A percentile compares a stretch with the other conserved stretches of the same genome.
These are phyloP conservation scores for Pistacia atlantica DNA, from an alignment of 345 rosid species.

Conservation along the genomic window DNA sequence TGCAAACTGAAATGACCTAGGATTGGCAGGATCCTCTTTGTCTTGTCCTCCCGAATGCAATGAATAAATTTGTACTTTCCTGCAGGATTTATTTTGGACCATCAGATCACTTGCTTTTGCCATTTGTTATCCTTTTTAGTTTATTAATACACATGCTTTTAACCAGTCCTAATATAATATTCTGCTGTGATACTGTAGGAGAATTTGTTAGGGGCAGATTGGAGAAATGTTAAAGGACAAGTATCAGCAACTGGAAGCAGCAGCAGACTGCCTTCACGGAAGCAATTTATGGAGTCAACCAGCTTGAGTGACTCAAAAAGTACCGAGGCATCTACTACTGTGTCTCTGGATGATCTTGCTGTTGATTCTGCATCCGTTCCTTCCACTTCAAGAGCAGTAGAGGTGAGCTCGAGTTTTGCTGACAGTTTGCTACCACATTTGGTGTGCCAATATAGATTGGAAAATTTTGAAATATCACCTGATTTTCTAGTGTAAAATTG, in stretches of 20 bases:
- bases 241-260: constrained; percentile 66
- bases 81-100: background rate
- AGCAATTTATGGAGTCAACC: constrained; percentile 63
- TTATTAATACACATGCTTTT: background rate
- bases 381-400: constrained; percentile 78
- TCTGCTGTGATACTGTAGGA: constrained; percentile 49
- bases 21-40: background rate
- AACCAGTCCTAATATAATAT: constrained; percentile 12
- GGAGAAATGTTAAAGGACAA: constrained; percentile 78
- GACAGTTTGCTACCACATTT: background rate
- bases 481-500: background rate
- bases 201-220: constrained; percentile 55
- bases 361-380: constrained; percentile 70
- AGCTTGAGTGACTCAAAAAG: constrained; percentile 71
- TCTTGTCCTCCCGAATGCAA: background rate
- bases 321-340: constrained; percentile 64
- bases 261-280: constrained; percentile 66
- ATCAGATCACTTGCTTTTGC: background rate
- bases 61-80: background rate
- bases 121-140: background rate
- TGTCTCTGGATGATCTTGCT: constrained; percentile 66
- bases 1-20: background rate
- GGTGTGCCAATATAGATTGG: background rate
- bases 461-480: background rate
- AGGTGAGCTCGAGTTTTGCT: constrained; percentile 46